Evolutionary conservation across 2,329 filamentous ascomycete species (phyloP), one percentile per base, ranked within the genome.

Genomic region (Sporothrix dimorphospora): DNA sequence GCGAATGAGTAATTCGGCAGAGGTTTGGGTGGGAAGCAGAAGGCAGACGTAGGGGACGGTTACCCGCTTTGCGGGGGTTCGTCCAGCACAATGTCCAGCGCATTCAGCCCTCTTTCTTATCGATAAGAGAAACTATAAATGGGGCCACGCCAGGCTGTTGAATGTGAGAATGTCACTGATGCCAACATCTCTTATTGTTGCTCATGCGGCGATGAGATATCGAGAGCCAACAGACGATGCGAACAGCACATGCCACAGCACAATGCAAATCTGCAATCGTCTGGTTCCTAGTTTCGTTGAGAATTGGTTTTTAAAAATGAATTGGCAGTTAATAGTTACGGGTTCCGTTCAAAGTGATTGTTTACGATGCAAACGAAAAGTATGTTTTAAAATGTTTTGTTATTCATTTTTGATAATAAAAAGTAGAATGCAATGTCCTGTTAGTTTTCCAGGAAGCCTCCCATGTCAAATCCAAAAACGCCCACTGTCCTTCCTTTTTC

Each of bases 1-100:
- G 49, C 67, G 51, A 38, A 40, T 71, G 69, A 71, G 69, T 71
- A 71, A 71, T 65, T 71, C 69, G 69, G 69, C 69, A 45, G 27
- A n/a, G 47, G 24, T 30, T 11, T 42, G 38, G 14, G 16, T 34
- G 6, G 12, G 24, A 24, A 24, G 24, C 27, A 45, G 11, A 45
- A 16, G 42, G 42, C 42, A 45, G 42, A 16, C 6, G 3, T 34
- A 34, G 30, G 30, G 30, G 30, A 34, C 30, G 30, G 30, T 34
- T 3, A 6, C 8, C 53, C 11, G 8, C 14, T 38, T 38, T 59
- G 53, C 30, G 55, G 55, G 55, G 55, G 16, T 24, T 24, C 27
- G 1, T 40, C 9, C 19, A 40, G 55, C 55, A 61, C 34, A 40
- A 38, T 14, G 57, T 40, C 19, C 57, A 61, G 34, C 27, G 30